These are phyloP conservation scores for Fusarium metavorans DNA, from an alignment of 2,329 filamentous ascomycete genomes.

Conservation along the genomic window DNA sequence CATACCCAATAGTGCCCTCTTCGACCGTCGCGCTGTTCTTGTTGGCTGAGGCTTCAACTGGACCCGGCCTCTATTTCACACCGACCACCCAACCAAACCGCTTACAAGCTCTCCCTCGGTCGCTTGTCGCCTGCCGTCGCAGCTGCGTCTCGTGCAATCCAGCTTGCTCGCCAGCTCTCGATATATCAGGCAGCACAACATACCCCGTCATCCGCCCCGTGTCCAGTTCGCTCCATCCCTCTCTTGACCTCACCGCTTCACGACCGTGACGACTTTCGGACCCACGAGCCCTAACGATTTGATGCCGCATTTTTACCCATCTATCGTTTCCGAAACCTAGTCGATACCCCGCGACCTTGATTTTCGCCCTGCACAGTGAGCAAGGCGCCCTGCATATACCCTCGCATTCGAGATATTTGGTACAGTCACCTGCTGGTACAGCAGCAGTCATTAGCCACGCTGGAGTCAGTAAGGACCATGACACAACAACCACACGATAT, in stretches of 20 bases:
- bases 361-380: slow-evolving; percentile 8
- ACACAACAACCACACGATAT: slow-evolving; percentile 70
- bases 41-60: slow-evolving; percentile 30
- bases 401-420: slow-evolving; percentile 2
- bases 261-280: slow-evolving; percentile 35
- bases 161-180: background rate
- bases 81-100: slow-evolving; percentile 21
- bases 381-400: slow-evolving; percentile 4
- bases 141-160: slow-evolving; percentile 9
- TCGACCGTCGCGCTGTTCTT: slow-evolving; percentile 15
- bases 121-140: background rate
- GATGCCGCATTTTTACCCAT: slow-evolving; percentile 37
- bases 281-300: slow-evolving; percentile 36
- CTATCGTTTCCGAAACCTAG: slow-evolving; percentile 15
- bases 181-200: slow-evolving; percentile 20
- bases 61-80: background rate
- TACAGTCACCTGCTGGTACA: slow-evolving; percentile 39
- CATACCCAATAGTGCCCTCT: background rate
- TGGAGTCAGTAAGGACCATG: slow-evolving; percentile 47
- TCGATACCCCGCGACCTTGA: slow-evolving; percentile 17
- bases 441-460: slow-evolving; percentile 39
- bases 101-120: slow-evolving; percentile 7
- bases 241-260: slow-evolving; percentile 37
- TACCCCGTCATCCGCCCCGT: slow-evolving; percentile 1
- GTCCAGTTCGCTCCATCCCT: slow-evolving; percentile 13